phyloP scores from a whole-genome alignment of 768 basidiomycete genomes.

The Mycena vitilis region DNA sequence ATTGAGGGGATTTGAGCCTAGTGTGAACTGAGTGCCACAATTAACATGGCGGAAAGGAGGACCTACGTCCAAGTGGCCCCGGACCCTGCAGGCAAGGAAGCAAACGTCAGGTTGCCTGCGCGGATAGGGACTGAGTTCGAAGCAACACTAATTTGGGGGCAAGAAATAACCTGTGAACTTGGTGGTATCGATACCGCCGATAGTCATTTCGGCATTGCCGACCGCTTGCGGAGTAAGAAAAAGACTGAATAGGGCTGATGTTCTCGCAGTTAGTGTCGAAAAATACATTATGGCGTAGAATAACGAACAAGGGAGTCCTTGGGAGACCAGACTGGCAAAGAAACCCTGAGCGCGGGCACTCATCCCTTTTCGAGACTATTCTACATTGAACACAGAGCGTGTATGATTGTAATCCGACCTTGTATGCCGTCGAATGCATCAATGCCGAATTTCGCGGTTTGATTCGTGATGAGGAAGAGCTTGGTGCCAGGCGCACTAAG shows the following conservation, averaged over 20 bases:
- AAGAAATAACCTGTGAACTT: constrained; percentile 58
- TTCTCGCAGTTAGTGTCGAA: constrained; percentile 8
- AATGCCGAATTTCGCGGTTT: constrained; percentile 62
- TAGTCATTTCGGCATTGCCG: constrained; percentile 64
- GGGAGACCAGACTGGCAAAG: constrained; percentile 57
- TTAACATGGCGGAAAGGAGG: background rate
- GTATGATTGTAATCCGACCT: constrained; percentile 43
- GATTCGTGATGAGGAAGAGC: constrained; percentile 64
- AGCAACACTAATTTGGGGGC: constrained; percentile 11
- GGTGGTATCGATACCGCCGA: constrained; percentile 63
- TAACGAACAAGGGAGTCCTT: constrained; percentile 62
- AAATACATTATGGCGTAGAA: background rate
- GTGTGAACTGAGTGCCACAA: background rate
- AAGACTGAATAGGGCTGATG: constrained; percentile 61
- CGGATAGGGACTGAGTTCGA: constrained; percentile 11
- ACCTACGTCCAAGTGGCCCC: constrained; percentile 54
- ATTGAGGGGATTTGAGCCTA: constrained; percentile 52
- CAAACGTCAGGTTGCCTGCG: constrained; percentile 56
- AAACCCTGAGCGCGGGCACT: constrained; percentile 61
- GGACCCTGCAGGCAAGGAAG: constrained; percentile 50
- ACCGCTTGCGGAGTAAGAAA: constrained; percentile 59
- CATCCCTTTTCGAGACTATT: constrained; percentile 55
- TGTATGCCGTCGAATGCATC: constrained; percentile 70
- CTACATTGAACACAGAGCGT: background rate
- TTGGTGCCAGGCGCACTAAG: constrained; percentile 50